Percentiles rank a stretch among this genome's conserved stretches.
Evolutionary conservation across 1,284 basidiomycete genomes (phyloP).

Genomic region (Wolfiporia cocos): DNA sequence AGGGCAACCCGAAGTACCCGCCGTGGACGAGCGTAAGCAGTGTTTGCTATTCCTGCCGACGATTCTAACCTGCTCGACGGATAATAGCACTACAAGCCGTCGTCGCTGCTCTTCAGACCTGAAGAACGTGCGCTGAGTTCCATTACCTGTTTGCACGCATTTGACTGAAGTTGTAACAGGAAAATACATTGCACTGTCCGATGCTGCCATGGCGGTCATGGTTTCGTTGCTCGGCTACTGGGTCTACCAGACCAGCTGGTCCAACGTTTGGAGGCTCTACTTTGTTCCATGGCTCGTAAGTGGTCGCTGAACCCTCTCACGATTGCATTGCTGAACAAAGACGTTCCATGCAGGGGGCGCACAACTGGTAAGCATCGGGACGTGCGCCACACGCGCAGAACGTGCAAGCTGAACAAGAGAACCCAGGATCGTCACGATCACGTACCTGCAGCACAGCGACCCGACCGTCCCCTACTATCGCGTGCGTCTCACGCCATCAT

Average conservation of each 20-base stretch:
- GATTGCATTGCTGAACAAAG: too few species aligned
- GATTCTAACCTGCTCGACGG: neutral
- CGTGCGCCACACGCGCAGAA: too few species aligned
- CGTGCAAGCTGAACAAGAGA: neutral
- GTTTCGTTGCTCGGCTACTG: slow-evolving; percentile 38
- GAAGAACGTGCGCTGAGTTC: slow-evolving; percentile 18
- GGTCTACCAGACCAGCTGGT: slow-evolving; percentile 23
- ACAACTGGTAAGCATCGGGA: slow-evolving; percentile 28
- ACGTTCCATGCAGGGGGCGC: too few species aligned
- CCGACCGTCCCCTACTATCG: slow-evolving; percentile 37
- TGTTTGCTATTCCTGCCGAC: neutral
- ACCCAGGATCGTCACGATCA: slow-evolving; percentile 34
- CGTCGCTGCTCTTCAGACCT: slow-evolving; percentile 26
- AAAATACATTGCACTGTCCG: slow-evolving; percentile 42
- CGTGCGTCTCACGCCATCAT: slow-evolving; percentile 7
- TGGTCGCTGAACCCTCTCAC: neutral
- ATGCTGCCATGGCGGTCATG: slow-evolving; percentile 47
- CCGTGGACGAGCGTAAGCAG: slow-evolving; percentile 27
- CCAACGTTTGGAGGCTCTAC: slow-evolving; percentile 29
- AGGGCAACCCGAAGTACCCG: slow-evolving; percentile 30
- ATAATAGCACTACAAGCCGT: slow-evolving; percentile 29
- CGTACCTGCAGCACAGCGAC: slow-evolving; percentile 38
- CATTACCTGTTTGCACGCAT: neutral
- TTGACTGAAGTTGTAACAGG: slow-evolving; percentile 9
- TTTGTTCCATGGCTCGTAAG: slow-evolving; percentile 51